Conservation (phyloP, 1,139 yeast species). For the Arxiozyma telluris region DNA sequence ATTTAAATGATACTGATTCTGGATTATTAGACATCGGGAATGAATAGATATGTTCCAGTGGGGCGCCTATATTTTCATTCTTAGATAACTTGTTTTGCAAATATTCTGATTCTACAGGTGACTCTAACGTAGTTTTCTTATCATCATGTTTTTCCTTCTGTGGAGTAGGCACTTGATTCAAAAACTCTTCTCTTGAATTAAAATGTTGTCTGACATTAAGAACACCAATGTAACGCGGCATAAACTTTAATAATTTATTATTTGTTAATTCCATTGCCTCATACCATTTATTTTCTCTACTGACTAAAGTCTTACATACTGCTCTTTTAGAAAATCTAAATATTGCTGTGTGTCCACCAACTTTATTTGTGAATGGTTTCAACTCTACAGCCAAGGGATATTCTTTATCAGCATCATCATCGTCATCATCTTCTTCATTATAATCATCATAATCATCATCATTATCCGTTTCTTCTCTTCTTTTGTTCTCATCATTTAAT, state of each 20-base stretch:
- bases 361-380: slow-evolving; percentile 81
- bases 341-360: slow-evolving; percentile 97
- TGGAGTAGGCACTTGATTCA: slow-evolving; percentile 8
- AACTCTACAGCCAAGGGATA: slow-evolving; percentile 74
- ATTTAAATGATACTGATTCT: slow-evolving; percentile 6
- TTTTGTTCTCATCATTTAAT: neutral
- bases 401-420: slow-evolving; percentile 28
- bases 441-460: neutral
- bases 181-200: slow-evolving; percentile 21
- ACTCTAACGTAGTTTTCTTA: slow-evolving; percentile 4
- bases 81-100: neutral
- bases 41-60: slow-evolving; percentile 19
- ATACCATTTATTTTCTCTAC: slow-evolving; percentile 84
- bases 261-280: slow-evolving; percentile 76
- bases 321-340: slow-evolving; percentile 86
- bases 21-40: slow-evolving; percentile 7
- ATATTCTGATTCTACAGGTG: slow-evolving; percentile 2
- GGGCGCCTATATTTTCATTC: slow-evolving; percentile 3
- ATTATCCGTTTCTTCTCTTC: neutral
- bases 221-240: slow-evolving; percentile 94
- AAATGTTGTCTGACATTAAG: slow-evolving; percentile 68
- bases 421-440: slow-evolving; percentile 11
- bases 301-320: slow-evolving; percentile 89
- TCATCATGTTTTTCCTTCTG: neutral
- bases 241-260: slow-evolving; percentile 65